A percentile compares a stretch with the other conserved stretches of the same genome.
Evolutionary conservation across 1,139 yeast species (phyloP).

Genomic region (Hemisphaericaspora lyxosophila): DNA sequence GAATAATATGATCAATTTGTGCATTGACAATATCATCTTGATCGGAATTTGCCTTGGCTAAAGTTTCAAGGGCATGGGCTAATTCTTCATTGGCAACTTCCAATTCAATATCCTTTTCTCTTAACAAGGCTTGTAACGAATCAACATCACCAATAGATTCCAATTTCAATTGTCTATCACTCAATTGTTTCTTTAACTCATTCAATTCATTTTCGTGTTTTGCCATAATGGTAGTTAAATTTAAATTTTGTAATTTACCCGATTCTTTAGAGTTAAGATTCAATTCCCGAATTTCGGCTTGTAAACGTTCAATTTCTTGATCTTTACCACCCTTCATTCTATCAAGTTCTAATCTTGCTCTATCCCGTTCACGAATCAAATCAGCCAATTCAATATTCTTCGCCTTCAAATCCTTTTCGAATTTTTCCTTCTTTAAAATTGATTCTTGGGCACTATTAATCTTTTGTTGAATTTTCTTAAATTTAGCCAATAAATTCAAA

Average conservation of each 20-base stretch:
- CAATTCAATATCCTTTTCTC: slow-evolving; percentile 74
- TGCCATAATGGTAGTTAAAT: slow-evolving; percentile 58
- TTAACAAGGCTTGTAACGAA: slow-evolving; percentile 49
- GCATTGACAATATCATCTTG: slow-evolving; percentile 57
- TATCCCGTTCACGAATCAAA: slow-evolving; percentile 83
- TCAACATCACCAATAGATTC: slow-evolving; percentile 19
- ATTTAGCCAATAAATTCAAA: slow-evolving; percentile 72
- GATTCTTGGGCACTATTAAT: slow-evolving; percentile 94
- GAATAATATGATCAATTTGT: slow-evolving; percentile 55
- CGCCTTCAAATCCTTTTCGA: slow-evolving; percentile 81
- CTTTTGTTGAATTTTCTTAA: slow-evolving; percentile 82
- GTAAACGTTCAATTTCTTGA: slow-evolving; percentile 65
- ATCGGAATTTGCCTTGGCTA: slow-evolving; percentile 56
- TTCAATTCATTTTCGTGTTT: slow-evolving; percentile 62
- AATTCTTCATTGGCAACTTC: slow-evolving; percentile 79
- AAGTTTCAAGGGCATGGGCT: slow-evolving; percentile 67
- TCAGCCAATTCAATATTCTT: slow-evolving; percentile 89
- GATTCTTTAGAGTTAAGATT: slow-evolving; percentile 60
- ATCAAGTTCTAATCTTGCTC: slow-evolving; percentile 83
- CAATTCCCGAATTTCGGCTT: slow-evolving; percentile 64
- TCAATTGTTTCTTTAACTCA: slow-evolving; percentile 39
- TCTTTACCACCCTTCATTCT: slow-evolving; percentile 66
- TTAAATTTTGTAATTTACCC: slow-evolving; percentile 68
- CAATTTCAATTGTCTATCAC: slow-evolving; percentile 25
- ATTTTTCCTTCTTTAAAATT: slow-evolving; percentile 75